Evolutionary conservation across 805 yeast genomes (phyloP), one percentile per base, ranked within the genome.

Genomic region (Candida mattraensis): DNA sequence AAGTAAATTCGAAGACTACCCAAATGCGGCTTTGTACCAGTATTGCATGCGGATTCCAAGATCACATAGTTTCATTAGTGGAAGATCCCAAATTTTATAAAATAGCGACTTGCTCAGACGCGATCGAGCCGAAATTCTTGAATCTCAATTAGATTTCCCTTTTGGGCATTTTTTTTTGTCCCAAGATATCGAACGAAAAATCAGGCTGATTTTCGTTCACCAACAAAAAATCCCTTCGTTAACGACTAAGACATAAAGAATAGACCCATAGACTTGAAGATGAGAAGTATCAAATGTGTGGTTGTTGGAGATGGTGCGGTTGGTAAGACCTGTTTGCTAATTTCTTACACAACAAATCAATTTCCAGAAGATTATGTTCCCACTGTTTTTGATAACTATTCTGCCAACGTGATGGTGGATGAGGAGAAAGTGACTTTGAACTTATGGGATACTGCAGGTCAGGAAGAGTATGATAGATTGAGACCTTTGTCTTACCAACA

Each of bases 221-320:
- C 11, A 18, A 28, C 23, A 18, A 17, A 20, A 28, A 5, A 12
- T n/a, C 30, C 10, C 12, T n/a, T 15, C n/a, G 11, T 18, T 18
- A 11, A 24, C 24, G 12, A 11, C 5, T 20, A n/a, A n/a, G 13
- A 13, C 35, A 18, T 10, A 18, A 15, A 11, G 23, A 20, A 8
- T 11, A 8, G 23, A 11, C 23, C 23, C 7, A 8, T 9, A 8
- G 15, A 8, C 15, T 24, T 24, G 15, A 24, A 5, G 14, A 46
- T 47, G 52, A 45, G 50, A 40, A 48, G 52, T 45, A 83, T 88
- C 53, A 88, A 88, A 61, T 87, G 95, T 53, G 96, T 88, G 25
- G 94, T 88, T 35, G 89, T 88, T 25, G 96, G 96, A 48, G 96
- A 88, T 57, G 96, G 91, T 63, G 95, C 95, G 37, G 96, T 88